phyloP scores from a whole-genome alignment of 2,329 filamentous ascomycete species.

The Claviceps arundinis region DNA sequence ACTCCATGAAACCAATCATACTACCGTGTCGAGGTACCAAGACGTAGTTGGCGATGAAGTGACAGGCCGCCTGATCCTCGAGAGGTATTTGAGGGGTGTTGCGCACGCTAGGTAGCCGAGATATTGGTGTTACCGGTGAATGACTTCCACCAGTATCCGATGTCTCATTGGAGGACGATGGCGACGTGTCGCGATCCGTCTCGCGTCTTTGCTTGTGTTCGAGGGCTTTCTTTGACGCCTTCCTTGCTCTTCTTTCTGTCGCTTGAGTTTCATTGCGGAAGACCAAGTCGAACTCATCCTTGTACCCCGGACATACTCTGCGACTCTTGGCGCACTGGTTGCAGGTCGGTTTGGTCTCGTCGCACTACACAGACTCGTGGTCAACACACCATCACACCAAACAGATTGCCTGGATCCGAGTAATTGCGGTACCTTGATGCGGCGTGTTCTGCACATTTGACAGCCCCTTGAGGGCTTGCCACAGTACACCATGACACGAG shows the following conservation, averaged over 20 bases:
- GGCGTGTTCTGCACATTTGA: conserved; percentile 59
- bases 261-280: conserved; percentile 61
- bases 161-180: conserved; percentile 8
- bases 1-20: conserved; percentile 44
- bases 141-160: conserved; percentile 1
- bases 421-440: conserved; percentile 48
- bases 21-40: conserved; percentile 37
- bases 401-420: background rate
- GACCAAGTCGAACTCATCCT: conserved; percentile 58
- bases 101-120: conserved; percentile 11
- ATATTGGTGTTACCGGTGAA: conserved; percentile 9
- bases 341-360: conserved; percentile 53
- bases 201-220: conserved; percentile 21
- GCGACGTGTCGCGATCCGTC: conserved; percentile 9
- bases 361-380: conserved; percentile 34
- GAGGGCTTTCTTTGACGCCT: conserved; percentile 35
- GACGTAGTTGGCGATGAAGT: conserved; percentile 49
- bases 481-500: conserved; percentile 45
- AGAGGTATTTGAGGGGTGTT: conserved; percentile 30
- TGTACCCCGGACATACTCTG: conserved; percentile 52
- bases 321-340: conserved; percentile 51
- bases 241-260: conserved; percentile 48
- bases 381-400: background rate
- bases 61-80: conserved; percentile 42
- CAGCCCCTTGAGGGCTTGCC: conserved; percentile 56